A percentile compares a stretch with the other conserved stretches of the same genome.
phyloP scores from a whole-genome alignment of 176 grass and related monocot species.

The Bonia amplexicaulis region DNA sequence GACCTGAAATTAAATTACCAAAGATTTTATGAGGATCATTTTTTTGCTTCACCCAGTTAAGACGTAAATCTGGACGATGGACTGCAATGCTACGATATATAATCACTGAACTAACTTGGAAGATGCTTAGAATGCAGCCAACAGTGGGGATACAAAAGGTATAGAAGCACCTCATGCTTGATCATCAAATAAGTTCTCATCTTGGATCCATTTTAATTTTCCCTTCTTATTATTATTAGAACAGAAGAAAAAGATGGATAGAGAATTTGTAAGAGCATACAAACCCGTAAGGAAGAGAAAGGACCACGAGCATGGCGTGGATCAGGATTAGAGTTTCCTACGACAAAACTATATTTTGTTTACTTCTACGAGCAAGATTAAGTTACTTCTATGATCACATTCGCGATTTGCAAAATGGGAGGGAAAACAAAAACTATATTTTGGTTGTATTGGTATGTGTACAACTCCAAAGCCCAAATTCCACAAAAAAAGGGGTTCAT shows the following conservation, averaged over 20 bases:
- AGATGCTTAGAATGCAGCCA: neutral
- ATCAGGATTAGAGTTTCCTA: neutral
- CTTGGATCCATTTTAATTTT: neutral
- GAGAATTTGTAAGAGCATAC: neutral
- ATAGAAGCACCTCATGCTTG: neutral
- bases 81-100: neutral
- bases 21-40: neutral
- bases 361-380: neutral
- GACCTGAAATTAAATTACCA: conserved; percentile 40
- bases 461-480: neutral
- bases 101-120: neutral
- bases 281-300: neutral
- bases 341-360: neutral
- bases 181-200: neutral
- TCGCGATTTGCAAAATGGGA: neutral
- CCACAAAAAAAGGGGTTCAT: neutral
- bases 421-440: neutral
- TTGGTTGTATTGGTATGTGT: neutral
- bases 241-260: neutral
- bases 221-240: neutral
- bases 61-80: neutral
- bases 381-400: neutral
- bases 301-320: neutral
- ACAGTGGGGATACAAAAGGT: neutral
- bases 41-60: neutral